phyloP scores from a whole-genome alignment of 768 basidiomycete species.

The Lentinula aciculospora region DNA sequence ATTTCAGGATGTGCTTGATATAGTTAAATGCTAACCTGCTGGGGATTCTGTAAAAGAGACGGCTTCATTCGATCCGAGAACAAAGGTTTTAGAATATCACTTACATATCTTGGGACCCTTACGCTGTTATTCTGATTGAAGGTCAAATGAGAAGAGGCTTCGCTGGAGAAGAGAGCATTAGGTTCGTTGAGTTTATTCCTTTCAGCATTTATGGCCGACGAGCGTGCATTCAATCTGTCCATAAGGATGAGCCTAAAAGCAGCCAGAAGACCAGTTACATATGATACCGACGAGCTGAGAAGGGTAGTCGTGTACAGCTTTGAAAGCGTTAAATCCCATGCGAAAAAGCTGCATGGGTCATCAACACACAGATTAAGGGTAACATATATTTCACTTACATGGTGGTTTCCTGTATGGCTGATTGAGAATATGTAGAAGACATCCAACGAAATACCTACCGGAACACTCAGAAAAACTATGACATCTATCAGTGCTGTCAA shows the following conservation, averaged over 20 bases:
- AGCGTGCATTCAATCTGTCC: background rate
- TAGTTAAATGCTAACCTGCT: no score
- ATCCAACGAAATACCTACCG: background rate
- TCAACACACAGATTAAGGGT: no score
- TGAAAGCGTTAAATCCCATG: constrained; percentile 6
- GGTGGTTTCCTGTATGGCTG: background rate
- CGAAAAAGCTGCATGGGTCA: background rate
- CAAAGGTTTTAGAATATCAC: background rate
- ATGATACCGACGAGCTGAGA: constrained; percentile 4
- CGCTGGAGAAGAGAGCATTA: constrained; percentile 1
- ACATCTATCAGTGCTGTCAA: background rate
- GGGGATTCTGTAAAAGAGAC: background rate
- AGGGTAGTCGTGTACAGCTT: constrained; percentile 5
- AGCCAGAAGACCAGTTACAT: background rate
- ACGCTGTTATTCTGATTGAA: background rate
- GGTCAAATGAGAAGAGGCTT: background rate
- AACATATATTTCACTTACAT: no score
- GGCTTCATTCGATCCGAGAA: no score
- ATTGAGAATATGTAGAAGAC: background rate
- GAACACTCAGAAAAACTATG: constrained; percentile 7
- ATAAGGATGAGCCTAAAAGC: background rate
- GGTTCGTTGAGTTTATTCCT: background rate
- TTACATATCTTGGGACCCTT: background rate
- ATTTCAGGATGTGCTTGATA: background rate
- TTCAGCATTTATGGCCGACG: background rate